Evolutionary conservation across 1,139 yeast species (phyloP), one percentile per base, ranked within the genome.

Genomic region (Kurtzmaniella quercitrusa): DNA sequence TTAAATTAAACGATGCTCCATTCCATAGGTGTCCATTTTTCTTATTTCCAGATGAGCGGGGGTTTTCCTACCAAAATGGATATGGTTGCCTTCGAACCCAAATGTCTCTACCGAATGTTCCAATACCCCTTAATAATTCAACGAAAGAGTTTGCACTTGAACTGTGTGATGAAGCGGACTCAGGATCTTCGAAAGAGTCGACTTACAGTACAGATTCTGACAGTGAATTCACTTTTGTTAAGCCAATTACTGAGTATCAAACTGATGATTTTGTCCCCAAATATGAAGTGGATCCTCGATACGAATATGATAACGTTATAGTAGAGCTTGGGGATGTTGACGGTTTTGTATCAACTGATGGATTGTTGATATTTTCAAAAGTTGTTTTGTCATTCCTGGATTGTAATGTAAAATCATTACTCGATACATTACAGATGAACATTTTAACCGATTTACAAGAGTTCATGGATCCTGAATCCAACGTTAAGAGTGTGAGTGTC

Each of bases 1-100:
- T 90, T 2, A 66, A 78, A 19, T 53, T 69, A 11, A 86, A 87
- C 55, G 98, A 93, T 66, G 86, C 88, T 0, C 91, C 96, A 0
- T 89, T 79, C 51, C 94, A 87, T 52, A 66, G 98, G 43, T 69
- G 81, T 18, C 83, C 95, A 0, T 90, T 89, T 56, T 60, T 91
- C 33, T 62, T 91, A 15, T 75, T 76, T 9, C 72, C 70, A 11
- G 72, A 75, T 16, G 63, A 67, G 16, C 70, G 81, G 45, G 71
- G 73, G 42, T 58, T 62, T 0, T 56, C 57, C 2, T 86, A 84
- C 53, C 59, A 66, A 12, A 65, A 68, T 18, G 68, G 74, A 2
- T 69, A 62, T 52, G 81, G 84, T 0, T 65, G 79, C n/a, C 72
- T 83, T 14, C 61, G 71, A 12, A 82, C 90, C 0, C 77, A 88